Evolutionary conservation across 2,329 filamentous ascomycete species (phyloP).

Genomic region (Leptographium procerum): DNA sequence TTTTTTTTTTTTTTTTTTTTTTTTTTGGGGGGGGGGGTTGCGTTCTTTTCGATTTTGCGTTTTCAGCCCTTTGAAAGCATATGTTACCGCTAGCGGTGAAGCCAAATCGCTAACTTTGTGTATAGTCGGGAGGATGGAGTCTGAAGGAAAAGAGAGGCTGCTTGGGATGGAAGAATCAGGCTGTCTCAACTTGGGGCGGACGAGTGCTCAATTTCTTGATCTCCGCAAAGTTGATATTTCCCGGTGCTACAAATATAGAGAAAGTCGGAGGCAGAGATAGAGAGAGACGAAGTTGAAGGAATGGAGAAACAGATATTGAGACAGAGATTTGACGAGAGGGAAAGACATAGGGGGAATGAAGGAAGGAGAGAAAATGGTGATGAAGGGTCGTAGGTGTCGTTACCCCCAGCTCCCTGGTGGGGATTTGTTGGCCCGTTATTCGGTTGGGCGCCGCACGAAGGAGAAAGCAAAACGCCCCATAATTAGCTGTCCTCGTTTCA

Average conservation of each 20-base stretch:
- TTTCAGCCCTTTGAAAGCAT: too few species aligned
- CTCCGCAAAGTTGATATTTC: constrained; percentile 1
- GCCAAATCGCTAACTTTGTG: neutral
- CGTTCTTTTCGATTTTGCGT: neutral
- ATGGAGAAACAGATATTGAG: constrained; percentile 4
- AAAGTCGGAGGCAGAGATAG: constrained; percentile 6
- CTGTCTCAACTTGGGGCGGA: neutral
- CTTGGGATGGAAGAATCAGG: neutral
- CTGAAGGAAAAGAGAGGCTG: neutral
- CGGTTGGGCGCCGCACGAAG: constrained; percentile 7
- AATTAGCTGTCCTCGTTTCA: constrained; percentile 6
- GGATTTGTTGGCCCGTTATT: constrained; percentile 7
- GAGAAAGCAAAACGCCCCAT: constrained; percentile 7
- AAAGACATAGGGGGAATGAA: neutral
- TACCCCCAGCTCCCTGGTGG: constrained; percentile 9
- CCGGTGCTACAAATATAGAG: neutral
- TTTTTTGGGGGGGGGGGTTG: neutral
- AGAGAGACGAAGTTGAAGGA: constrained; percentile 4
- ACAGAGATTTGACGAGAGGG: neutral
- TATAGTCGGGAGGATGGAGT: neutral
- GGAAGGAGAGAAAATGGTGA: constrained; percentile 4
- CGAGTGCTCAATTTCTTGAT: neutral
- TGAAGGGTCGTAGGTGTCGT: constrained; percentile 1
- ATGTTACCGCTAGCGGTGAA: neutral
- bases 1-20: neutral